These are phyloP conservation scores for Gastrolobium villosum DNA, from an alignment of 306 rosid species.

Conservation along the genomic window DNA sequence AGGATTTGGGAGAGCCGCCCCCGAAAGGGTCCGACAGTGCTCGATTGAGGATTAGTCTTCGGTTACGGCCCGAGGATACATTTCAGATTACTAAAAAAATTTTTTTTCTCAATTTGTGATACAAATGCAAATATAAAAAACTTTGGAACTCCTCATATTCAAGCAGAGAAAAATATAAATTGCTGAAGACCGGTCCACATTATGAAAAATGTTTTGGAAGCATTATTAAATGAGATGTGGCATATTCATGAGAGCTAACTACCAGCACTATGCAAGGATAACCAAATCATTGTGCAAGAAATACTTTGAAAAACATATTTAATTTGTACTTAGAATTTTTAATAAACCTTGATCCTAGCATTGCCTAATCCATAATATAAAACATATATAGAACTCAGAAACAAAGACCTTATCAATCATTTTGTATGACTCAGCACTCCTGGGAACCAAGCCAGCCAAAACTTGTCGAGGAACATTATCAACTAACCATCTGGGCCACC, in stretches of 20 bases:
- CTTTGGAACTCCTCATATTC: conserved; percentile 13
- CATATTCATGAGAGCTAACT: background rate
- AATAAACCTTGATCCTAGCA: background rate
- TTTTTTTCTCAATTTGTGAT: conserved; percentile 9
- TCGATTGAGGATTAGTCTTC: too few species aligned
- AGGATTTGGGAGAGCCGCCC: too few species aligned
- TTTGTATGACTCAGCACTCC: conserved; percentile 79
- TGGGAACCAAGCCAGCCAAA: conserved; percentile 73
- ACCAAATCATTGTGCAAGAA: conserved; percentile 28
- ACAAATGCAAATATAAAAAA: conserved; percentile 19
- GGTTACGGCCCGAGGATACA: too few species aligned
- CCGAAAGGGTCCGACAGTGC: too few species aligned
- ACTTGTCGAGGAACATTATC: conserved; percentile 51
- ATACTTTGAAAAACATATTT: background rate
- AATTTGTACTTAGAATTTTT: background rate
- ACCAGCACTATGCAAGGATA: conserved; percentile 4
- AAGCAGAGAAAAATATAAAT: conserved; percentile 34
- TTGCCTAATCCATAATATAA: conserved; percentile 18
- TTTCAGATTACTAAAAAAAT: too few species aligned
- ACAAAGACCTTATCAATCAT: conserved; percentile 77
- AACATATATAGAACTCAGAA: background rate
- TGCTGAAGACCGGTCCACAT: background rate
- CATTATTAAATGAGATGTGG: conserved; percentile 18
- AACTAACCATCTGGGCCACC: conserved; percentile 59
- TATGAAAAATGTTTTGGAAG: background rate